A percentile compares a stretch with the other conserved stretches of the same genome.
These are phyloP conservation scores for Cladosporium colombiae DNA, from an alignment of 2,329 filamentous ascomycete species.

Conservation along the genomic window DNA sequence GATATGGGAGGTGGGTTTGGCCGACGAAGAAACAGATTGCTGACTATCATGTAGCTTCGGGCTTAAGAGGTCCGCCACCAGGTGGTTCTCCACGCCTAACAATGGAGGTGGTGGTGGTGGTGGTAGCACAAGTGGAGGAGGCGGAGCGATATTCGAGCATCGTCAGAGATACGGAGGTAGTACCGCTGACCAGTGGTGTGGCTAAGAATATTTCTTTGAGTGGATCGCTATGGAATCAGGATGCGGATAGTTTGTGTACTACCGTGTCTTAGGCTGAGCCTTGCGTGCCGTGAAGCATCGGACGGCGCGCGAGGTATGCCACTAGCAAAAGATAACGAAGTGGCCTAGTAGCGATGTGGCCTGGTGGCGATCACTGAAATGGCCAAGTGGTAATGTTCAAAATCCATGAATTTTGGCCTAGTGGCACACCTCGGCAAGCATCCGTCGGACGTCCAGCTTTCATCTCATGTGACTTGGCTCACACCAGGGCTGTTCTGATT, in stretches of 20 bases:
- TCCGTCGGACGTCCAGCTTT: no score
- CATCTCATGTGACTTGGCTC: background rate
- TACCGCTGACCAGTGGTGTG: background rate
- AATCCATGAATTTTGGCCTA: no score
- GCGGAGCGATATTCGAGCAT: constrained; percentile 5
- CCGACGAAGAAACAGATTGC: constrained; percentile 4
- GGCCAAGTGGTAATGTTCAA: no score
- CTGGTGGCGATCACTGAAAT: no score
- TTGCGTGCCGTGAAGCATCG: no score
- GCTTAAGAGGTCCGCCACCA: constrained; percentile 20
- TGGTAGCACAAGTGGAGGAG: background rate
- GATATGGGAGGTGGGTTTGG: constrained; percentile 20
- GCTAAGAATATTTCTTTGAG: background rate
- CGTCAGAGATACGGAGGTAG: background rate
- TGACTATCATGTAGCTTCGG: constrained; percentile 13
- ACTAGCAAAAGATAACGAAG: no score
- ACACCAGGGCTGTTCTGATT: background rate
- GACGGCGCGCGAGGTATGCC: no score
- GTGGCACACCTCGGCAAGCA: no score
- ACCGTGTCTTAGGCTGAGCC: background rate
- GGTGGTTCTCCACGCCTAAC: constrained; percentile 7
- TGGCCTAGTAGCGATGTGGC: no score
- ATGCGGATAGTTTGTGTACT: background rate
- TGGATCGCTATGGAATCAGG: background rate
- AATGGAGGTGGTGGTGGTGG: background rate